Base-by-base conservation (phyloP, 768 basidiomycete genomes). In the Boletus speciosus region DNA sequence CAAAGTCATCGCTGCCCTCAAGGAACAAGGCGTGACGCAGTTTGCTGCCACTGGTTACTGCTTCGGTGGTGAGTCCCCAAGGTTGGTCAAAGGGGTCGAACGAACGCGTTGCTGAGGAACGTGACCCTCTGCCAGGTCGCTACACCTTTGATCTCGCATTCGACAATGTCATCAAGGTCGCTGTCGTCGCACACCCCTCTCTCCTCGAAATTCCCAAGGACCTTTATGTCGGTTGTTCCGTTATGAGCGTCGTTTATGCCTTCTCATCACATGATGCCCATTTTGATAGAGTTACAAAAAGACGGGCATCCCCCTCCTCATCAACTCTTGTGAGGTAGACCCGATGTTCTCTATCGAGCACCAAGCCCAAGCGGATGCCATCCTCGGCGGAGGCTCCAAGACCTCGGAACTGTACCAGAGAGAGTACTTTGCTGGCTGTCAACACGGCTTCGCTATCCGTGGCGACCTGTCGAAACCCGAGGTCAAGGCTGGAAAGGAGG, bases 21-120 rank as follows among this genome's bases (percentile, higher is more conserved):
- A 82, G 64, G 78, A 69, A 32, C 62, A 79, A 56, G 88, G 87
- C 2, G 73, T 90, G 21, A 81, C 74, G 2, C 66, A 65, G 7
- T 78, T 90, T 52, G 86, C 73, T 0, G 81, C 83, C 0, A 78
- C 79, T 5, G 86, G 85, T 4, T 90, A 83, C 73, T 91, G 89
- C 73, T 84, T 80, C 51, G 85, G 86, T 55, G 86, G 82, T 78
- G 55, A 53, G 75, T 59, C 16, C 2, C 2, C 23, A 27, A 31
- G 2, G 6, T 2, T 25, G 15, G 34, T n/a, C 23, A 15, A 19
- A 19, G 1, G n/a, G 14, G 23, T 3, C 6, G 35, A 32, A 54
- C 21, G 19, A 54, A 27, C 6, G 8, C 7, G 12, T 23, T 14
- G n/a, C 56, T 36, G n/a, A 58, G 16, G 55, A n/a, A 15, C 47